Conservation (phyloP, 1,139 yeast species). For the Zygosaccharomyces sapae region DNA sequence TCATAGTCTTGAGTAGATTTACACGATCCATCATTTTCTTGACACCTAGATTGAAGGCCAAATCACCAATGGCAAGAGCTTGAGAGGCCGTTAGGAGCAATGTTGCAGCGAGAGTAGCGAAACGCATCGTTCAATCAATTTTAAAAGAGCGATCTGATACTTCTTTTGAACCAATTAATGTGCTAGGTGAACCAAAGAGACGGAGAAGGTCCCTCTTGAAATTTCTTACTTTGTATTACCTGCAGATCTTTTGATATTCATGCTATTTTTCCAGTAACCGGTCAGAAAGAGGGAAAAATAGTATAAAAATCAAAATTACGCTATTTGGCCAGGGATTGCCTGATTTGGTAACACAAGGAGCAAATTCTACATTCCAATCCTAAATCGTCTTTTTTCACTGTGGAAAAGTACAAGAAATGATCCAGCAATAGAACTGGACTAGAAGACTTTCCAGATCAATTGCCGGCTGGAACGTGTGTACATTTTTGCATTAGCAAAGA, state of each 20-base stretch:
- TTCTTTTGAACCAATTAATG: not conserved
- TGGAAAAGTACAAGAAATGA: not conserved
- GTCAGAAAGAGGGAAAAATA: constrained; percentile 2
- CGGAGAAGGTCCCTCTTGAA: no score
- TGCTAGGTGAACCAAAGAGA: no score
- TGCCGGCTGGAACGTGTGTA: not conserved
- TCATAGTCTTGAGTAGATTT: constrained; percentile 65
- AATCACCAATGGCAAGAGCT: constrained; percentile 37
- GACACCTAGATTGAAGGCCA: constrained; percentile 81
- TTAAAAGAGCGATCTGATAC: constrained; percentile 2
- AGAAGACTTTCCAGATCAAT: not conserved
- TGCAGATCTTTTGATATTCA: constrained; percentile 1
- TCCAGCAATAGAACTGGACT: not conserved
- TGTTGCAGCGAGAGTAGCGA: constrained; percentile 31
- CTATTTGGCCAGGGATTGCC: constrained; percentile 3
- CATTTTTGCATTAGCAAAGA: not conserved
- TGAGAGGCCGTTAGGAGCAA: constrained; percentile 27
- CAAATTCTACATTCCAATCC: not conserved
- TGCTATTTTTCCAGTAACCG: not conserved
- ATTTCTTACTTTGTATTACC: not conserved
- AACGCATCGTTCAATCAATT: constrained; percentile 27
- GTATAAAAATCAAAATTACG: constrained; percentile 5
- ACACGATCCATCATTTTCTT: constrained; percentile 65
- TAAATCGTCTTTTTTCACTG: not conserved
- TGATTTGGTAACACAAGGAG: constrained; percentile 2